Evolutionary conservation across 352 stramenopile genomes (phyloP), one percentile per base, ranked within the genome.

Genomic region (Pythium utonaiense): DNA sequence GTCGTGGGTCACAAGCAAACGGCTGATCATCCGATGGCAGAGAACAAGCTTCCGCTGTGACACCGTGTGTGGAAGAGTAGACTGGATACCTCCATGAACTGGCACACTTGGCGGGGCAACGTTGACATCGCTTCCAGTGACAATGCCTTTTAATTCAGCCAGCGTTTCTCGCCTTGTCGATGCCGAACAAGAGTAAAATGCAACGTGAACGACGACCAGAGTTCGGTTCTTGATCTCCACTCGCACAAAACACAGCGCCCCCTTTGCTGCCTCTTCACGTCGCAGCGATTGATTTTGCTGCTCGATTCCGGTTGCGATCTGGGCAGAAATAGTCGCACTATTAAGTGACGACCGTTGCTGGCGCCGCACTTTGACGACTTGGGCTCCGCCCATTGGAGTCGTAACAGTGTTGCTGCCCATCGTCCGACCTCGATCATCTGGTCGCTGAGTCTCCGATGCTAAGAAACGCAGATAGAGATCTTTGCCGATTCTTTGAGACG

Each of bases 391-490:
- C 12, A 17, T 27, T 45, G 48, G 38, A 14, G 47, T 28, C 12
- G 36, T 41, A 47, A 60, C 62, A 13, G 69, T 42, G 13, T 52
- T 71, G 48, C 74, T 71, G 8, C 38, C 49, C 27, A n/a, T 16
- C 8, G 10, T 14, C n/a, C 45, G 9, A 21, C 22, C 36, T 22
- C 60, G 42, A 28, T 58, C 53, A 3, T 62, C 60, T 3, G 25
- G 6, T 21, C 47, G 56, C 13, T 48, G 27, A 17, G 47, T 28
- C 12, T 60, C 55, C 6, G 28, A 24, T 21, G 53, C 54, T 1
- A 95, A 62, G 57, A 96, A 94, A 21, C 83, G 84, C 30, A 96
- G 67, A 47, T 90, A 95, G 19, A 93, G 65, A 67, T 93, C 83
- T 41, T 88, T 86, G 3, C 75, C 80, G 6, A 96, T 66, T 34